phyloP scores from a whole-genome alignment of 2,329 filamentous ascomycete genomes.

The Trichoderma sp. region DNA sequence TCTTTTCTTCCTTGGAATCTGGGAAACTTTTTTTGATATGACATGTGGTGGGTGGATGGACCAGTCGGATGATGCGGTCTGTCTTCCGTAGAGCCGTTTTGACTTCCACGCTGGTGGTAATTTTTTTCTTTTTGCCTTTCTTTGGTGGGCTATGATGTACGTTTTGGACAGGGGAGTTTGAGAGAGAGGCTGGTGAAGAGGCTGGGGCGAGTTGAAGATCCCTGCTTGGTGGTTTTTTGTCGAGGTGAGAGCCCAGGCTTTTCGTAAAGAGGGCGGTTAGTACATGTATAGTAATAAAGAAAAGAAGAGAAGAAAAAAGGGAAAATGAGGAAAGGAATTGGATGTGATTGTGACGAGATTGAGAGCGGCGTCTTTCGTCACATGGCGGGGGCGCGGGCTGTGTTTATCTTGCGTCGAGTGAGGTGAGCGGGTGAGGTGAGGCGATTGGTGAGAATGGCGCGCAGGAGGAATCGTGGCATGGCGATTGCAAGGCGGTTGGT shows the following conservation, averaged over 20 bases:
- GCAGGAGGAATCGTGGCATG: neutral
- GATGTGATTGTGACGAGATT: slow-evolving; percentile 1
- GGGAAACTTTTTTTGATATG: neutral
- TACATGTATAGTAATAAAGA: neutral
- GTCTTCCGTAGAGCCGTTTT: neutral
- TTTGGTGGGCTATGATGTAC: neutral
- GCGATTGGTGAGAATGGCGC: neutral
- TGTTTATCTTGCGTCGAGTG: neutral
- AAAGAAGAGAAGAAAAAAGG: neutral
- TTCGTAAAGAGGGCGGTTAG: neutral
- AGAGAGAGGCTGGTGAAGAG: neutral
- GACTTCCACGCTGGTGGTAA: neutral
- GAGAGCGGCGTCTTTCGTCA: neutral
- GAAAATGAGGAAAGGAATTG: neutral
- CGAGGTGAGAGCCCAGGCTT: neutral
- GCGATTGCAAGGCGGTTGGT: neutral
- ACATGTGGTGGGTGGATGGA: neutral
- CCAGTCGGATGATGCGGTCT: neutral
- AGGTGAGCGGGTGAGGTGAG: neutral
- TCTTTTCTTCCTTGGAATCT: neutral
- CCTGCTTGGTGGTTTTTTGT: neutral
- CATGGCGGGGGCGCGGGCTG: neutral
- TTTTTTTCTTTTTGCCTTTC: neutral
- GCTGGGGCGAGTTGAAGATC: neutral
- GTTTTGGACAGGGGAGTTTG: neutral